These are phyloP conservation scores for Yamadazyma phyllophila DNA, from an alignment of 805 yeast genomes.

Conservation along the genomic window DNA sequence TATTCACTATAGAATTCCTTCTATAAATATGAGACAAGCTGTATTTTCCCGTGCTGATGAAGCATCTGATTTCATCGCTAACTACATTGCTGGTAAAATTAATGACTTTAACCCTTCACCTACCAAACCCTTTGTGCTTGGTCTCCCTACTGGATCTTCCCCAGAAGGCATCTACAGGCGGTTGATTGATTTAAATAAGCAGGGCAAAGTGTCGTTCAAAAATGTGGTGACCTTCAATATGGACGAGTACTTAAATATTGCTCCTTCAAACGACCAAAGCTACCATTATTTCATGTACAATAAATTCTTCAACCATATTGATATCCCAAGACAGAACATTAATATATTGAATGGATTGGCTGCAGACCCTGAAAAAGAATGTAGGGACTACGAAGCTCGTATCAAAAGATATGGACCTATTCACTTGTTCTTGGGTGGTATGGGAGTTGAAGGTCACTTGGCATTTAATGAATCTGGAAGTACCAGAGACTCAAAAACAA, in stretches of 20 bases:
- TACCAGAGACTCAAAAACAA: constrained; percentile 41
- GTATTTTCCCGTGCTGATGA: constrained; percentile 35
- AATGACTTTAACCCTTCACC: constrained; percentile 45
- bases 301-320: constrained; percentile 54
- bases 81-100: constrained; percentile 43
- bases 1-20: background rate
- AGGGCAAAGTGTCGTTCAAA: constrained; percentile 43
- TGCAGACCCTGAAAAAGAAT: constrained; percentile 43
- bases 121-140: constrained; percentile 49
- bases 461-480: constrained; percentile 62
- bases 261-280: constrained; percentile 48
- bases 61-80: constrained; percentile 46
- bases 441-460: constrained; percentile 61
- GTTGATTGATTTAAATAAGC: constrained; percentile 43
- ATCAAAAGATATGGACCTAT: constrained; percentile 49
- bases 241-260: constrained; percentile 57
- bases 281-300: constrained; percentile 59
- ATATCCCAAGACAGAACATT: constrained; percentile 50
- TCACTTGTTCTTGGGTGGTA: constrained; percentile 55
- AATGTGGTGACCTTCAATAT: constrained; percentile 60
- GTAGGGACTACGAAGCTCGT: constrained; percentile 46
- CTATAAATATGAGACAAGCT: constrained; percentile 23
- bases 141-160: constrained; percentile 62
- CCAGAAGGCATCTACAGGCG: constrained; percentile 54
- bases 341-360: constrained; percentile 56